These are phyloP conservation scores for Lachancea cidri DNA, from an alignment of 805 yeast genomes.

Conservation along the genomic window DNA sequence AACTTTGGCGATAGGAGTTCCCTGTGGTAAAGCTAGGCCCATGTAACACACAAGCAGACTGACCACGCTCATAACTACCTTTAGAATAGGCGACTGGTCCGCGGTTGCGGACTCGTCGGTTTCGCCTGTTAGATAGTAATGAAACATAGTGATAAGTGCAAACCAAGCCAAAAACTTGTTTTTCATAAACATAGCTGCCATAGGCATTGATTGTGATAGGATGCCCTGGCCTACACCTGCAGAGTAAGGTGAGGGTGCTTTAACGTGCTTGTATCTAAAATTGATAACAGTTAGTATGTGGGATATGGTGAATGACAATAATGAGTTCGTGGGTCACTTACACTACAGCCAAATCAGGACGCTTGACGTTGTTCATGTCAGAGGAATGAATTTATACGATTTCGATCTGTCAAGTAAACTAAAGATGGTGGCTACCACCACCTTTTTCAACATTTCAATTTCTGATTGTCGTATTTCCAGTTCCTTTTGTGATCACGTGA, in stretches of 20 bases:
- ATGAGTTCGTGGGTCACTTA: too few relatives aligned
- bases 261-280: conserved; percentile 39
- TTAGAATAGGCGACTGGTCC: conserved; percentile 41
- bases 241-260: conserved; percentile 44
- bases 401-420: too few relatives aligned
- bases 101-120: conserved; percentile 29
- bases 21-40: conserved; percentile 43
- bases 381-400: too few relatives aligned
- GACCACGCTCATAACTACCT: conserved; percentile 41
- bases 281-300: too few relatives aligned
- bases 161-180: conserved; percentile 44
- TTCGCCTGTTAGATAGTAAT: conserved; percentile 25
- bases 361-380: conserved; percentile 29
- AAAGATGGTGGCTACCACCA: too few relatives aligned
- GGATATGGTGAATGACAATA: neutral
- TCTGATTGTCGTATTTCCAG: too few relatives aligned
- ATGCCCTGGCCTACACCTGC: conserved; percentile 38
- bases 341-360: conserved; percentile 36
- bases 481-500: neutral
- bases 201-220: conserved; percentile 51
- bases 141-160: conserved; percentile 46
- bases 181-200: conserved; percentile 64
- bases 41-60: conserved; percentile 51
- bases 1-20: conserved; percentile 5
- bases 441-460: too few relatives aligned